Conservation (phyloP, 768 basidiomycete species). For the Boletus patriciae region DNA sequence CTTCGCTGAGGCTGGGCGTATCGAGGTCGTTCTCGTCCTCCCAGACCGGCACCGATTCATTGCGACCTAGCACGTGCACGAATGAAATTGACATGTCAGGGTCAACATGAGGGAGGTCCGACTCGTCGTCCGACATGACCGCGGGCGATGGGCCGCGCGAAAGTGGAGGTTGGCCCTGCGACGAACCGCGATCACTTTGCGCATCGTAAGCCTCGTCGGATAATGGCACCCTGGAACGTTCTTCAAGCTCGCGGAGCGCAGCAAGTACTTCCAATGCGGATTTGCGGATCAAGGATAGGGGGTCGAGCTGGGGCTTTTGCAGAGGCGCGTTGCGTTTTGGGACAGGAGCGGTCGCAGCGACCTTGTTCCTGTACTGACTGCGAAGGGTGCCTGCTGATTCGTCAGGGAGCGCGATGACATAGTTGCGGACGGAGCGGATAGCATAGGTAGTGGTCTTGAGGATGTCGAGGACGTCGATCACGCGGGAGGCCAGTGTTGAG, state of each 20-base stretch:
- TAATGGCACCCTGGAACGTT: slow-evolving; percentile 69
- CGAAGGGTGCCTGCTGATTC: slow-evolving; percentile 59
- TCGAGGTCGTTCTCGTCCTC: slow-evolving; percentile 60
- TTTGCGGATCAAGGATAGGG: slow-evolving; percentile 67
- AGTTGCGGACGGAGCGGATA: slow-evolving; percentile 81
- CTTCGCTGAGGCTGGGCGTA: slow-evolving; percentile 46
- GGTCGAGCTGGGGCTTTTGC: slow-evolving; percentile 47
- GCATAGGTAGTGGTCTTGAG: slow-evolving; percentile 80
- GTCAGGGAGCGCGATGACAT: slow-evolving; percentile 78
- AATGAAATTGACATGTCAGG: slow-evolving; percentile 65
- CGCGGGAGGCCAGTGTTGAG: slow-evolving; percentile 15
- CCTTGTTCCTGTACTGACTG: slow-evolving; percentile 57
- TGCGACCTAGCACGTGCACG: slow-evolving; percentile 65
- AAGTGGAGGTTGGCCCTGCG: slow-evolving; percentile 34
- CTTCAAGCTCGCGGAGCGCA: slow-evolving; percentile 78
- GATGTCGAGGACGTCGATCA: slow-evolving; percentile 62
- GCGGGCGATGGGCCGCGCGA: slow-evolving; percentile 49
- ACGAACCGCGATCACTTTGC: slow-evolving; percentile 64
- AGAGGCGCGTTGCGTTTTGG: slow-evolving; percentile 38
- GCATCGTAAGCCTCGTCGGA: slow-evolving; percentile 83
- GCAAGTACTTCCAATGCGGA: slow-evolving; percentile 84
- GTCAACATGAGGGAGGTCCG: slow-evolving; percentile 41
- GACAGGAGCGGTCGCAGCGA: slow-evolving; percentile 33
- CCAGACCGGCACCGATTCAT: slow-evolving; percentile 75
- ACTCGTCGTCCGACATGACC: slow-evolving; percentile 39